Evolutionary conservation across 148 eudicot species (phyloP), one percentile per base, ranked within the genome.

Genomic region (Rhododendron vialii): DNA sequence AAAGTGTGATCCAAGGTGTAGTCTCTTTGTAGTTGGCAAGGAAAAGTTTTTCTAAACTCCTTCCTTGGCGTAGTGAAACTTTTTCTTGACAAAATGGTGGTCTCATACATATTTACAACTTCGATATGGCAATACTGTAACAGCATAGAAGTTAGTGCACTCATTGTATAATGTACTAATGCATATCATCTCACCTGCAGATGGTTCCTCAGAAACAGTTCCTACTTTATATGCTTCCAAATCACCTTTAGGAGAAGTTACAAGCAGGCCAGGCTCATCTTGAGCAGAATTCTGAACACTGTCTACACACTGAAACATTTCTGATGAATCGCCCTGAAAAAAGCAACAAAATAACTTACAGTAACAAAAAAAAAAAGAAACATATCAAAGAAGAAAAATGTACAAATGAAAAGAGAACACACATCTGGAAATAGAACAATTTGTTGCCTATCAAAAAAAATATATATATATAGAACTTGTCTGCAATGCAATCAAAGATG

Each of bases 241-340:
- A 59, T 84, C 81, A 81, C 80, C 87, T 83, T 65, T 38, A 80
- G 53, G 17, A 63, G 80, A 83, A 47, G 43, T 63, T 30, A 17
- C 79, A 22, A 2, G 53, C 9, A 35, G 47, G 43, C 47, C 17
- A 9, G 85, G 38, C 38, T 84, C 65, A 87, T 82, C 85, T 75
- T 86, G 86, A 86, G 41, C 22, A 1, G 82, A 61, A 75, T 55
- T 61, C 75, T 81, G 84, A 82, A 28, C 81, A 75, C 8, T 22
- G 30, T 35, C 75, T 50, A 12, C 81, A 77, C 43, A 17, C 61
- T 82, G 81, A 50, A 86, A 30, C 65, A 48, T 81, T 65, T 86
- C 89, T 36, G 89, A 87, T 20, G 86, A 92, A 82, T 78, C 59
- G 83, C 81, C 91, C 92, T 93, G 89, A 73, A 67, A 74, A 45